Base-by-base conservation (phyloP, 2,329 filamentous ascomycete genomes). In the Epicoccum nigrum region DNA sequence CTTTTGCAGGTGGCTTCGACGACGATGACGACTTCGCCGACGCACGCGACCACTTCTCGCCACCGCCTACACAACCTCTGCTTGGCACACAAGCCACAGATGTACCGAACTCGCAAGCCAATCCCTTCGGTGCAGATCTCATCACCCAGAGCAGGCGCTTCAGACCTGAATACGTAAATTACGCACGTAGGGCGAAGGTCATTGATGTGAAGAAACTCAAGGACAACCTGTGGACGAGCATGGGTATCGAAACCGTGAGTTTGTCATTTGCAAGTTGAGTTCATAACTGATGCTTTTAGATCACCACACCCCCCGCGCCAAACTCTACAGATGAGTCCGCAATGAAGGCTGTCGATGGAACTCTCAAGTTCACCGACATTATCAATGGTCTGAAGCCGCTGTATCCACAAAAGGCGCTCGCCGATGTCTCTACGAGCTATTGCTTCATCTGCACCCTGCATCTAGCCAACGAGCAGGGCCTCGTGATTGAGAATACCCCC, bases 361-460 rank as follows among this genome's bases (percentile, higher is more conserved):
- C 80, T 3, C 81, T 97, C 59, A 92, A 88, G 64, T 99, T 99
- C 75, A 97, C 92, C 0, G 80, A 88, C 16, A 86, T 99, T 53
- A 95, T 99, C 86, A 95, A 96, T 70, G 87, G 87, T 55, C 78
- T 99, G 38, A 89, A 95, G 70, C 76, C 81, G 4, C 91, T 96
- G 7, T 99, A 99, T 68, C 87, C 92, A 9, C 89, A 90, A 72
- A 82, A 89, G 61, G 85, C 86, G 54, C 90, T 99, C 85, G 86
- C 88, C 54, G 94, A 99, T 74, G 97, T 99, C 67, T 96, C 92
- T 28, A 99, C 94, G 0, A 95, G 81, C 13, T 88, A 83, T 61
- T 96, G 94, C 72, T 99, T 97, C 76, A 99, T 99, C 58, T 95
- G 90, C 65, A 76, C 96, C 51, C 77, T 97, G 59, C 92, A 97